Conservation (phyloP, 2,329 filamentous ascomycete genomes). For the Scedosporium boydii region DNA sequence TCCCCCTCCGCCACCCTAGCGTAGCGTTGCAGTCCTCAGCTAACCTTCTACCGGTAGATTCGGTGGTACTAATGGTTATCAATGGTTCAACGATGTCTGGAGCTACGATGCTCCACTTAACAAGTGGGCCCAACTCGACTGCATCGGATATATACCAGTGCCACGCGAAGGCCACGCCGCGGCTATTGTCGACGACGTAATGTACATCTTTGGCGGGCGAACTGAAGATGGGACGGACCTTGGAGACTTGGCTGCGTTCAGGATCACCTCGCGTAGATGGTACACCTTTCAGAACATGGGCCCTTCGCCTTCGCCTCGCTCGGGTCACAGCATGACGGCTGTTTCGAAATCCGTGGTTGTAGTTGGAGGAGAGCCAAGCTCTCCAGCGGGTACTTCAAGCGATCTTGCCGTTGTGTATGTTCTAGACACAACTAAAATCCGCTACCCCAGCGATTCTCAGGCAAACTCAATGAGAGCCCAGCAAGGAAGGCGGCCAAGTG, state of each 20-base stretch:
- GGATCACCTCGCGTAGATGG: conserved; percentile 74
- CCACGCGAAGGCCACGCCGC: conserved; percentile 91
- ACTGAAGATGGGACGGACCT: conserved; percentile 89
- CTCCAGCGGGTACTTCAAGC: conserved; percentile 66
- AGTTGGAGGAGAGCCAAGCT: conserved; percentile 88
- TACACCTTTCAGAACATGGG: conserved; percentile 99
- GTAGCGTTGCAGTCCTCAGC: background rate
- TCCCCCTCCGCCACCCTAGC: background rate
- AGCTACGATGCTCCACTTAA: conserved; percentile 80
- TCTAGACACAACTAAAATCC: conserved; percentile 89
- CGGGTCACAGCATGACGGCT: conserved; percentile 95
- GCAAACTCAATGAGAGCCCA: conserved; percentile 27
- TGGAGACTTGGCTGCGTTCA: conserved; percentile 78
- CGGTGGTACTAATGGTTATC: conserved; percentile 87
- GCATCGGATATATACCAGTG: conserved; percentile 93
- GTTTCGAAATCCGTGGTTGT: conserved; percentile 89
- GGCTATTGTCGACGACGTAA: conserved; percentile 88
- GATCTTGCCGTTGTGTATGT: conserved; percentile 87
- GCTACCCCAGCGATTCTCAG: conserved; percentile 76
- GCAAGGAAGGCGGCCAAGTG: conserved; percentile 33
- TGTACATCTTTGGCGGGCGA: conserved; percentile 97
- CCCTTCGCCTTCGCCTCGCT: conserved; percentile 83
- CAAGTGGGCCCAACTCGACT: conserved; percentile 80
- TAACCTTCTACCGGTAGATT: conserved; percentile 47
- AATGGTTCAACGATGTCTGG: conserved; percentile 99